Evolutionary conservation across 2,329 filamentous ascomycete genomes (phyloP).

Genomic region (Cladophialophora chaetospira): DNA sequence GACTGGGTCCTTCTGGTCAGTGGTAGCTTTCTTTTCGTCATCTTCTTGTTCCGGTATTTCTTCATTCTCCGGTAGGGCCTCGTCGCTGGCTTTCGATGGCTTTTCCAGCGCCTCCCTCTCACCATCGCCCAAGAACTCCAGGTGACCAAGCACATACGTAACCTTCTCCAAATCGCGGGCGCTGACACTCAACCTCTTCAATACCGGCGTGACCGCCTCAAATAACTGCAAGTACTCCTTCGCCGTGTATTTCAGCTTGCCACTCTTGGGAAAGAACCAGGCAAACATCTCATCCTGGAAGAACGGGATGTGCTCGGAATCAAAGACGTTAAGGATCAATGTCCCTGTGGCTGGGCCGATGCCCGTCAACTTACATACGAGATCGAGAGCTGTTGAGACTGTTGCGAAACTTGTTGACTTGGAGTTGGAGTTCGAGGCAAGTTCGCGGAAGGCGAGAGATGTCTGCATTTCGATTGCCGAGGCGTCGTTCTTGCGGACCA

Average conservation of each 20-base stretch:
- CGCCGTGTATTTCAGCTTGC: constrained; percentile 45
- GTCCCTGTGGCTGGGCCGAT: constrained; percentile 48
- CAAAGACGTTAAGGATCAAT: constrained; percentile 42
- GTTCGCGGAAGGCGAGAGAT: constrained; percentile 11
- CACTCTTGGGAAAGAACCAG: constrained; percentile 42
- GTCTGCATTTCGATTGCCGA: constrained; percentile 34
- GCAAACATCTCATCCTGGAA: constrained; percentile 47
- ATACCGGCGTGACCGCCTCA: constrained; percentile 15
- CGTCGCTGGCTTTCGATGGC: neutral
- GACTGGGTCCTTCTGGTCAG: neutral
- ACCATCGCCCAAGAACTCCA: constrained; percentile 23
- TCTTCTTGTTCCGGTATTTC: neutral
- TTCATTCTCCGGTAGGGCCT: neutral
- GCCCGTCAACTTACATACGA: constrained; percentile 42
- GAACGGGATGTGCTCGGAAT: constrained; percentile 40
- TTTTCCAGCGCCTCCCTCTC: constrained; percentile 16
- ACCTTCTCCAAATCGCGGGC: constrained; percentile 31
- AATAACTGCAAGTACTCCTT: constrained; percentile 40
- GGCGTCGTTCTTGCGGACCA: constrained; percentile 43
- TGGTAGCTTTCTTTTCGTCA: neutral
- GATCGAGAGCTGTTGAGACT: constrained; percentile 37
- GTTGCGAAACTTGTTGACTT: constrained; percentile 1
- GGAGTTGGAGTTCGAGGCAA: neutral
- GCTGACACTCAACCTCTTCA: constrained; percentile 19
- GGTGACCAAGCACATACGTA: constrained; percentile 30